Conservation (phyloP, 345 rosid species). For the Gossypium australe region DNA sequence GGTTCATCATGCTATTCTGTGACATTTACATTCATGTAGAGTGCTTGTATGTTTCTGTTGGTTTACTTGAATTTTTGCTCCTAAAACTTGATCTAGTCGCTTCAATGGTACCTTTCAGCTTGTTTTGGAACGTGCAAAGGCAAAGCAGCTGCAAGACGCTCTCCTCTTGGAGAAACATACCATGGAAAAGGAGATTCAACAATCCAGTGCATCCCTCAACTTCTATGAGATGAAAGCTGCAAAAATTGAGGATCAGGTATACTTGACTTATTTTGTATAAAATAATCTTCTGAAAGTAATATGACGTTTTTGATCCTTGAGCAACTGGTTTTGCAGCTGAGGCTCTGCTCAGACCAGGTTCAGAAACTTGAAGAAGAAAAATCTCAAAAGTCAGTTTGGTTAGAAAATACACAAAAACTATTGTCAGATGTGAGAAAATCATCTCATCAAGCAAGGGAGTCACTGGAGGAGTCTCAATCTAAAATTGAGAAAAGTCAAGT, state of each 20-base stretch:
- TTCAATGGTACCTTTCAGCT: constrained; percentile 47
- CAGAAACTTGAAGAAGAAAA: constrained; percentile 70
- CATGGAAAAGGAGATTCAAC: constrained; percentile 68
- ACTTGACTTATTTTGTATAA: background rate
- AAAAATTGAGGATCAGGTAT: constrained; percentile 78
- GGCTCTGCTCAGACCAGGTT: constrained; percentile 56
- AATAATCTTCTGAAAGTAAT: background rate
- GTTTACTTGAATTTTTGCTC: background rate
- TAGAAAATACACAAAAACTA: constrained; percentile 61
- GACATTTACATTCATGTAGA: background rate
- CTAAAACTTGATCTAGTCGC: constrained; percentile 17
- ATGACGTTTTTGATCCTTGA: constrained; percentile 5
- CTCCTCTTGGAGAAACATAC: constrained; percentile 52
- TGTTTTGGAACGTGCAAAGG: constrained; percentile 69
- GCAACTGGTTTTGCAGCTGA: constrained; percentile 53
- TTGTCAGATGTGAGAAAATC: constrained; percentile 50
- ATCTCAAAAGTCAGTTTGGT: constrained; percentile 36
- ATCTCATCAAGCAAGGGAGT: constrained; percentile 59
- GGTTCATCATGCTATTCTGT: background rate
- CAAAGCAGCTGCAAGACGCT: constrained; percentile 70
- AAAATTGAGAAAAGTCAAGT: constrained; percentile 52
- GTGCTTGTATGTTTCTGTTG: background rate
- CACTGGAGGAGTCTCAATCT: constrained; percentile 56
- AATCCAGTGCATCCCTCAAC: constrained; percentile 56
- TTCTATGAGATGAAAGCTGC: constrained; percentile 57